Evolutionary conservation across 1,284 basidiomycete species (phyloP).

Genomic region (Wallemia ichthyophaga): DNA sequence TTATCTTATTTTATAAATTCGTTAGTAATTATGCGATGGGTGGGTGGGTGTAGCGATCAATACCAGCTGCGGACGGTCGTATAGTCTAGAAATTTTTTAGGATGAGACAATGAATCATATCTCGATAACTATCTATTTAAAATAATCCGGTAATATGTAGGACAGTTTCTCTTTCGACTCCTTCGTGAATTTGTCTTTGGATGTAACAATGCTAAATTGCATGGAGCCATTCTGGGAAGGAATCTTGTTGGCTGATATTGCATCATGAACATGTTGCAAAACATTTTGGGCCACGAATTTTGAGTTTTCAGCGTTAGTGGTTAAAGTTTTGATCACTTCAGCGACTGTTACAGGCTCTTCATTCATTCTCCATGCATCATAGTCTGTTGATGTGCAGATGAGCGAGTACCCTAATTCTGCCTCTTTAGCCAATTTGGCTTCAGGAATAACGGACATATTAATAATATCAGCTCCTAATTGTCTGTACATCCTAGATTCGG

Average conservation of each 20-base stretch:
- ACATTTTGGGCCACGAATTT: conserved; percentile 35
- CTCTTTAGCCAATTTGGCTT: conserved; percentile 82
- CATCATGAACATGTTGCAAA: conserved; percentile 41
- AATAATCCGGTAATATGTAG: conserved; percentile 36
- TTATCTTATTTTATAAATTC: too few relatives aligned
- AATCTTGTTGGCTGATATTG: conserved; percentile 23
- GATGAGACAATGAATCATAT: too few relatives aligned
- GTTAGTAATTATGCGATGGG: too few relatives aligned
- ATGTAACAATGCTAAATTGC: conserved; percentile 59
- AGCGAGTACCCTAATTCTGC: conserved; percentile 75
- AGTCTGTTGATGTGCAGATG: conserved; percentile 68
- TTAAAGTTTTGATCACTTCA: conserved; percentile 61
- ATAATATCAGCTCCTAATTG: conserved; percentile 78
- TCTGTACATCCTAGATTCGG: conserved; percentile 82
- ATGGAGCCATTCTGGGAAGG: conserved; percentile 40
- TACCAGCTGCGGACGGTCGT: too few relatives aligned
- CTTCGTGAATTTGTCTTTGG: conserved; percentile 26
- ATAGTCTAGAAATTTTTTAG: too few relatives aligned
- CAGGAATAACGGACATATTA: conserved; percentile 32
- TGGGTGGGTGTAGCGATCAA: too few relatives aligned
- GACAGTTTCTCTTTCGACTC: conserved; percentile 41
- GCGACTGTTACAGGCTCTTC: conserved; percentile 57
- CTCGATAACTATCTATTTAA: conserved; percentile 14
- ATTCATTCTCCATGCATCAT: conserved; percentile 60
- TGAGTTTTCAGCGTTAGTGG: conserved; percentile 54